A percentile compares a stretch with the other conserved stretches of the same genome.
Conservation (phyloP, 2,329 filamentous ascomycete species). For the Trichothecium sympodiale region DNA sequence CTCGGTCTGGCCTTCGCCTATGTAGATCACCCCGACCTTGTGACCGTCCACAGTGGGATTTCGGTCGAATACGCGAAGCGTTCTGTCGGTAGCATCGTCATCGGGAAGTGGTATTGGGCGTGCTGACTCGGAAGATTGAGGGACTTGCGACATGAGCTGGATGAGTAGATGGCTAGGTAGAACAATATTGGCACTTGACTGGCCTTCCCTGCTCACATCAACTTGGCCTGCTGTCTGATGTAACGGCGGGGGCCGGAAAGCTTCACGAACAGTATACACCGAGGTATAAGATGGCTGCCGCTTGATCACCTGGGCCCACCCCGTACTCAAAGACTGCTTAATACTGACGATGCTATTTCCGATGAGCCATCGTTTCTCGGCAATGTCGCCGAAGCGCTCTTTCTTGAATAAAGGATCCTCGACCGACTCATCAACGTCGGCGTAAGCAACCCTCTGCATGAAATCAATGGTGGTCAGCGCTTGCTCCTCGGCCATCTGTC, state of each 20-base stretch:
- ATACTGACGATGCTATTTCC: conserved; percentile 66
- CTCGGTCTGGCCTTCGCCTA: conserved; percentile 72
- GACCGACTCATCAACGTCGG: conserved; percentile 69
- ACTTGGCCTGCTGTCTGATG: conserved; percentile 40
- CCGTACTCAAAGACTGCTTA: conserved; percentile 55
- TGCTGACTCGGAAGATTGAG: conserved; percentile 42
- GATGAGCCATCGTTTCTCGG: conserved; percentile 59
- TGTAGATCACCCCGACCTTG: conserved; percentile 90
- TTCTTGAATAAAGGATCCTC: conserved; percentile 55
- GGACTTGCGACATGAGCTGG: conserved; percentile 53
- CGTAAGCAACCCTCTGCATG: conserved; percentile 80
- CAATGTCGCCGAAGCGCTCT: conserved; percentile 53
- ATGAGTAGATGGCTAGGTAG: conserved; percentile 66
- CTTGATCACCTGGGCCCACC: conserved; percentile 61
- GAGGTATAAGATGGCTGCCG: conserved; percentile 60
- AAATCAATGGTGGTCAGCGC: conserved; percentile 90
- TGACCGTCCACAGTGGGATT: conserved; percentile 88
- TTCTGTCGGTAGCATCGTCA: conserved; percentile 58
- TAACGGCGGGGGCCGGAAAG: conserved; percentile 44
- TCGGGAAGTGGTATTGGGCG: conserved; percentile 67
- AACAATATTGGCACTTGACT: conserved; percentile 46
- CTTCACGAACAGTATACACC: conserved; percentile 47
- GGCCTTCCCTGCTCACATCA: conserved; percentile 37
- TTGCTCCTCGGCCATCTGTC: conserved; percentile 75
- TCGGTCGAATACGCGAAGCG: conserved; percentile 72